A percentile compares a stretch with the other conserved stretches of the same genome.
Conservation (phyloP, 306 rosid genomes). For the Rosa lucieae region DNA sequence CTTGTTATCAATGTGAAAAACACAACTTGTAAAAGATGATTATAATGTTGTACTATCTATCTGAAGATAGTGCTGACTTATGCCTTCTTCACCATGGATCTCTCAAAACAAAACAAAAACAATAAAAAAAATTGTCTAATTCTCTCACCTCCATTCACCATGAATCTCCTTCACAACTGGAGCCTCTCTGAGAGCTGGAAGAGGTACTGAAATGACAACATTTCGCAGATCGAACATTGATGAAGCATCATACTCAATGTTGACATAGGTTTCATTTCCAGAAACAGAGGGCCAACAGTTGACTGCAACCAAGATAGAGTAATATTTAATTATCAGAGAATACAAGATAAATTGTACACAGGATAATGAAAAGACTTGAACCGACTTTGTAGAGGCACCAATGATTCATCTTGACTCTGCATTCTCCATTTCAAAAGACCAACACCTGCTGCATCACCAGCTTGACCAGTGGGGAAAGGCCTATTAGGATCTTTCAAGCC, state of each 20-base stretch:
- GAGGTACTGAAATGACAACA: slow-evolving; percentile 84
- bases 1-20: background rate
- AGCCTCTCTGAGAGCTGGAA: slow-evolving; percentile 93
- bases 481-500: slow-evolving; percentile 81
- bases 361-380: slow-evolving; percentile 18
- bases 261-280: slow-evolving; percentile 94
- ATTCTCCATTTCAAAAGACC: slow-evolving; percentile 90
- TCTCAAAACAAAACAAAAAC: background rate
- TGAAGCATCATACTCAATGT: slow-evolving; percentile 93
- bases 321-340: slow-evolving; percentile 21
- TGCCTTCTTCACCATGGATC: background rate
- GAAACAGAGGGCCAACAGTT: slow-evolving; percentile 99
- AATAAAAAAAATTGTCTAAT: background rate
- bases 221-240: slow-evolving; percentile 76
- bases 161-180: slow-evolving; percentile 82
- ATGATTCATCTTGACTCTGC: slow-evolving; percentile 81
- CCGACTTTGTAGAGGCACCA: slow-evolving; percentile 82
- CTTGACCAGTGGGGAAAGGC: slow-evolving; percentile 91
- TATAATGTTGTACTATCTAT: background rate
- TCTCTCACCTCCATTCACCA: slow-evolving; percentile 84
- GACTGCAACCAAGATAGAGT: slow-evolving; percentile 54
- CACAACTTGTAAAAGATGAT: background rate
- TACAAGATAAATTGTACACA: slow-evolving; percentile 19
- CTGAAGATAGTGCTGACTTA: background rate
- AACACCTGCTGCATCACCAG: slow-evolving; percentile 80